Conservation (phyloP, 768 basidiomycete genomes). For the Boletus sp. region DNA sequence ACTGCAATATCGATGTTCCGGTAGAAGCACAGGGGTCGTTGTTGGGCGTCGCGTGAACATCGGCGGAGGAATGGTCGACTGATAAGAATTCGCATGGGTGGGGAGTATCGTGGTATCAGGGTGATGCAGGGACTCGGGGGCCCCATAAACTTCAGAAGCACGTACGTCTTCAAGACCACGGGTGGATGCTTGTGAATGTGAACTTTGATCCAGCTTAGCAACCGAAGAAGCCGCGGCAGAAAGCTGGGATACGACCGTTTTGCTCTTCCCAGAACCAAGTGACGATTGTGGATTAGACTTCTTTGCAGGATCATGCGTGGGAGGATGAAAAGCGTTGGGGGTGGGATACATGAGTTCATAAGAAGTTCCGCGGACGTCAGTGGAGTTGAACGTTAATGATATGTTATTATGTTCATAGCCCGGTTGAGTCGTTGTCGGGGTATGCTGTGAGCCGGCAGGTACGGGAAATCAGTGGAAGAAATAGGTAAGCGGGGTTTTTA, state of each 20-base stretch:
- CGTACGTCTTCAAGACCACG: constrained; percentile 21
- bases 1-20: constrained; percentile 66
- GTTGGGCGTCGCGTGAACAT: constrained; percentile 34
- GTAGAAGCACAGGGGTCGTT: constrained; percentile 48
- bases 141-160: constrained; percentile 3
- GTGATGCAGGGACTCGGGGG: constrained; percentile 10
- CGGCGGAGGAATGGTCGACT: constrained; percentile 11
- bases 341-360: constrained; percentile 28
- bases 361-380: constrained; percentile 29
- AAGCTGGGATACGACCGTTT: constrained; percentile 6
- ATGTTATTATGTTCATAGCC: constrained; percentile 20
- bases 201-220: constrained; percentile 10
- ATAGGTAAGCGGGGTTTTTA: neutral
- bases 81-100: constrained; percentile 11
- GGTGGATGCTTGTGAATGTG: constrained; percentile 20
- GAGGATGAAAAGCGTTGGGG: constrained; percentile 6
- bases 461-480: constrained; percentile 8
- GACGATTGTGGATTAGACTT: constrained; percentile 21
- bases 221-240: constrained; percentile 12
- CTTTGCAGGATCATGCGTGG: constrained; percentile 13
- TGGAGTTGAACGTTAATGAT: constrained; percentile 19
- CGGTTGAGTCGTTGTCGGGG: constrained; percentile 21
- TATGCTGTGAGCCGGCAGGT: constrained; percentile 18
- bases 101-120: constrained; percentile 3
- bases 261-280: constrained; percentile 21